Base-by-base conservation (phyloP, 345 rosid genomes). In the Lepidium aucheri region DNA sequence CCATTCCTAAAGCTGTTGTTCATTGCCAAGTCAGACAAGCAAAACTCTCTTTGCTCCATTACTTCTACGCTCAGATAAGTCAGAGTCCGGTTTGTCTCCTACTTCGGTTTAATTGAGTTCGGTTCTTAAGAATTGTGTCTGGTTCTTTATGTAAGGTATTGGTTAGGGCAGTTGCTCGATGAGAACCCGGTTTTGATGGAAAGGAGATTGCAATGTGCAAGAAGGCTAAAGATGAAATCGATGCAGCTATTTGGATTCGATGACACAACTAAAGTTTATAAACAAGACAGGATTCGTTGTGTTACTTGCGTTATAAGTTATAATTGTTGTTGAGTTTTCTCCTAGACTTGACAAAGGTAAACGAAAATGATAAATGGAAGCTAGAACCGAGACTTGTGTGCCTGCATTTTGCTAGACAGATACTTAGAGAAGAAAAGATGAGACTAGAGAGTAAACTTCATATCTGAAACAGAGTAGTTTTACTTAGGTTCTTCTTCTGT, bases 1-100 rank as follows among this genome's bases (percentile, higher is more conserved):
- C 85, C 32, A 76, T 89, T 72, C 96, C 96, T 2, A 89, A 89
- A 77, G 92, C 90, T 5, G 81, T 84, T 55, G 92, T 86, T 44
- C 72, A 85, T 71, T 89, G 96, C 60, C 96, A 89, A 68, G 96
- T 89, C 16, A 80, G 77, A 77, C 87, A 84, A 69, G 96, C 96
- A 28, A 89, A 85, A 65, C 74, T 70, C 30, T 78, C 86, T 8
- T 76, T 89, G 75, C 84, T 86, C 7, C 76, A 77, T 60, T 64
- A 79, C 81, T 86, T 89, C 81, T 86, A 89, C 74, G 52, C 79
- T 35, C 88, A 80, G 66, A 76, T 86, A 38, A 90, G 88, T 55
- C 80, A 77, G 67, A 81, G 57, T 54, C 89, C 83, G 85, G 95
- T 86, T 59, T 35, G 33, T 63, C 24, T 39, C 24, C 13, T 46